Evolutionary conservation across 2,329 filamentous ascomycete genomes (phyloP), one percentile per base, ranked within the genome.

Genomic region (Metarhizium robertsii): DNA sequence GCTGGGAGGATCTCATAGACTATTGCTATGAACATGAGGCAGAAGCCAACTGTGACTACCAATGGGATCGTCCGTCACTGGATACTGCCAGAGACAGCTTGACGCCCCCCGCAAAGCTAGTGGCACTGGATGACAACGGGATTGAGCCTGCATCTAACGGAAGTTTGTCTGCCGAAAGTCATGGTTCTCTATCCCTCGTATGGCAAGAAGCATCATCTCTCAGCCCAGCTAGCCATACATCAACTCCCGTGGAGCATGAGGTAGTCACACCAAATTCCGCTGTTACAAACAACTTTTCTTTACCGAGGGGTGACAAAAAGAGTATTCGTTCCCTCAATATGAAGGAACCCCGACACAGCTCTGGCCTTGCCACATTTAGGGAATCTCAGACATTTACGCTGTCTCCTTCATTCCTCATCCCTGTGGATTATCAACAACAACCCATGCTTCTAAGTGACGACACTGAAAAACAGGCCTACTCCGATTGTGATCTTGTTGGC

Each of bases 11-110:
- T 53, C 83, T 83, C 59, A 86, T 87, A 58, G 84, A 87, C 64
- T 87, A 86, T 67, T 86, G 81, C 64, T 87, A 87, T 63, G 83
- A 86, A 60, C 81, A 87, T 61, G 84, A 83, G 60, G 82, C 78
- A 13, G 84, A 87, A 65, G 84, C 83, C 7, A 75, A 86, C 66
- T 86, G 81, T 63, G 79, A 86, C 58, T 86, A 84, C 61, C 78
- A 83, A 48, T 86, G 83, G 83, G 80, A 84, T 56, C 77, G 79
- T 16, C 71, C 76, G 3, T 85, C 81, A 0, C 61, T 79, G 53
- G 81, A 84, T 50, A 64, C 61, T 16, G 57, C 62, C 20, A 64
- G 64, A 29, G 62, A 63, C 16, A 54, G 51, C 51, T 48, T 53
- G 48, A 55, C 60, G 10, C 62, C 64, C 16, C 59, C 61, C 7